Evolutionary conservation across 192 early-diverging fungal species (phyloP).

Genomic region (Backusella psychrophila): DNA sequence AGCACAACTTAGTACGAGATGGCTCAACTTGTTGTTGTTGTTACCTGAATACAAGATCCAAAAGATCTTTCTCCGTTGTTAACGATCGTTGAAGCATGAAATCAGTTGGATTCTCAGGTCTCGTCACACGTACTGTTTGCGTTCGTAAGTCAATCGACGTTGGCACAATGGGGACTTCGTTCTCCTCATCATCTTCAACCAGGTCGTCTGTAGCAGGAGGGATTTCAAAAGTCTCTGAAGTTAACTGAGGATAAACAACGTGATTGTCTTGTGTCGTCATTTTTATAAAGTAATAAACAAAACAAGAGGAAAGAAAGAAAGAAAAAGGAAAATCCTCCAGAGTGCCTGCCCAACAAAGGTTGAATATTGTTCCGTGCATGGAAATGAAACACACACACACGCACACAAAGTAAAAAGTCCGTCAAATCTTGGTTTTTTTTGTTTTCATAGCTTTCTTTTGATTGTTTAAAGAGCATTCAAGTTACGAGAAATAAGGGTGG

Average conservation of each 20-base stretch:
- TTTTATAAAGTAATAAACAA: background rate
- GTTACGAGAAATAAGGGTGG: too few species aligned
- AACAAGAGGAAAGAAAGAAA: too few species aligned
- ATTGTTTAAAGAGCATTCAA: too few species aligned
- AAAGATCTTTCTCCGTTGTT: slow-evolving; percentile 4
- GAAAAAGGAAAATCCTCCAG: background rate
- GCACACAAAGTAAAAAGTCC: too few species aligned
- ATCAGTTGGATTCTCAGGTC: slow-evolving; percentile 11
- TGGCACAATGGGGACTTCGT: slow-evolving; percentile 3
- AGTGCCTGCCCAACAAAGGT: background rate
- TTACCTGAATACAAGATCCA: slow-evolving; percentile 15
- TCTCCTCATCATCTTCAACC: background rate
- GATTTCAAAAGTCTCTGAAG: background rate
- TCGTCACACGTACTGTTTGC: background rate
- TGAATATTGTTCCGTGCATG: background rate
- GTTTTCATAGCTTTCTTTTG: too few species aligned
- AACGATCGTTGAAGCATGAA: slow-evolving; percentile 1
- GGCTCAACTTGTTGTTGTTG: background rate
- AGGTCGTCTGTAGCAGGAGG: background rate
- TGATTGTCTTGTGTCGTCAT: slow-evolving; percentile 9
- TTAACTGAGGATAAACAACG: slow-evolving; percentile 9
- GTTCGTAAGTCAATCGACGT: background rate
- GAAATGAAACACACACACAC: too few species aligned
- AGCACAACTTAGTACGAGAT: too few species aligned
- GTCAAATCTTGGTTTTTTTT: too few species aligned